Evolutionary conservation across 225 moss, liverwort and hornwort genomes (phyloP).

Genomic region (Climacium dendroides): DNA sequence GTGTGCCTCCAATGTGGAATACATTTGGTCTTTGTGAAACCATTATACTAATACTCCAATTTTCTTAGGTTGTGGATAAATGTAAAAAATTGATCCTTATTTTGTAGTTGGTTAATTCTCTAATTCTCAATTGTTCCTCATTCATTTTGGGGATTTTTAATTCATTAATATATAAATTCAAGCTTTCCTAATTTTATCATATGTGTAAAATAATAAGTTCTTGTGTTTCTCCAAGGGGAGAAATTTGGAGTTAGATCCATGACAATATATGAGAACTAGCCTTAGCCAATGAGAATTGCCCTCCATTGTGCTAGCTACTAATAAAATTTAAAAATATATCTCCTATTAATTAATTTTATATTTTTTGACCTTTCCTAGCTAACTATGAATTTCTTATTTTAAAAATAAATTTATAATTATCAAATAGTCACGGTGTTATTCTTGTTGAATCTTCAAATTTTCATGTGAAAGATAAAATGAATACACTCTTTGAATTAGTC

Average conservation of each 20-base stretch:
- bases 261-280: background rate
- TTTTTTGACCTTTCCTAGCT: background rate
- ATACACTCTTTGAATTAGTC: background rate
- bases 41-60: background rate
- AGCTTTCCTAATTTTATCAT: background rate
- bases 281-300: background rate
- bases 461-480: background rate
- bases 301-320: background rate
- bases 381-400: fast-evolving
- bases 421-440: background rate
- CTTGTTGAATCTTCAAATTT: background rate
- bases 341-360: background rate
- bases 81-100: background rate
- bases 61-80: fast-evolving
- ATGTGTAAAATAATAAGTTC: background rate
- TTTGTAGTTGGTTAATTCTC: background rate
- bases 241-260: fast-evolving
- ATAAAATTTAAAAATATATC: background rate
- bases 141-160: background rate
- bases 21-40: background rate
- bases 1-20: background rate
- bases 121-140: background rate
- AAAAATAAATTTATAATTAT: background rate
- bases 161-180: background rate
- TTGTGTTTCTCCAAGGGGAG: fast-evolving